Evolutionary conservation across 1,284 basidiomycete species (phyloP).

Genomic region (Ganoderma multipileum): DNA sequence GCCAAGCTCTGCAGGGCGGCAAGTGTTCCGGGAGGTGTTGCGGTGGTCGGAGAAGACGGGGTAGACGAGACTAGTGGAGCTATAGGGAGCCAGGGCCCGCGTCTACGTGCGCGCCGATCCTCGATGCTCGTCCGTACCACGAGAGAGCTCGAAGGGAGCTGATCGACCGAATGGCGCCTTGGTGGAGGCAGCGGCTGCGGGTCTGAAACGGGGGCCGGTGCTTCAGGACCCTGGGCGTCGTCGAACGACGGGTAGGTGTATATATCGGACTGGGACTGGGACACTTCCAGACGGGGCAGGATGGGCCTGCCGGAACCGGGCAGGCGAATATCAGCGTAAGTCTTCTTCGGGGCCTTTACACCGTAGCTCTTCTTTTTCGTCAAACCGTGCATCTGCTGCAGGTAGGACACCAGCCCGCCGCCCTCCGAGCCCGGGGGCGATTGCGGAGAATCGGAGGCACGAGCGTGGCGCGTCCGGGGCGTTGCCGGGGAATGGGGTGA

Average conservation of each 20-base stretch:
- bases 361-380: slow-evolving; percentile 41
- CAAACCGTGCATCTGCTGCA: slow-evolving; percentile 42
- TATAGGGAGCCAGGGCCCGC: slow-evolving; percentile 37
- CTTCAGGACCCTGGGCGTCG: slow-evolving; percentile 13
- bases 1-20: slow-evolving; percentile 37
- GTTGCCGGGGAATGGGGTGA: slow-evolving; percentile 25
- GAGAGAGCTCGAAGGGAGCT: slow-evolving; percentile 24
- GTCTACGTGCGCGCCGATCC: slow-evolving; percentile 33
- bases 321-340: slow-evolving; percentile 31
- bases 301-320: slow-evolving; percentile 36
- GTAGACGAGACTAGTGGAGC: slow-evolving; percentile 28
- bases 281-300: slow-evolving; percentile 39
- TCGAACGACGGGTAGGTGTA: slow-evolving; percentile 33
- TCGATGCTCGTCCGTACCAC: slow-evolving; percentile 26
- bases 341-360: slow-evolving; percentile 34
- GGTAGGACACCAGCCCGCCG: slow-evolving; percentile 39
- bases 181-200: slow-evolving; percentile 18
- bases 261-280: slow-evolving; percentile 26
- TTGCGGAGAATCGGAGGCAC: slow-evolving; percentile 21
- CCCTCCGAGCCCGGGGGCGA: slow-evolving; percentile 27
- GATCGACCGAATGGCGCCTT: slow-evolving; percentile 28
- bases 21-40: slow-evolving; percentile 26
- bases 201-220: slow-evolving; percentile 19
- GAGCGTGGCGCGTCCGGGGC: slow-evolving; percentile 26
- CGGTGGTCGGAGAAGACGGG: slow-evolving; percentile 29